Base-by-base conservation (phyloP, 805 yeast species). In the Starmerella sirachaensis region DNA sequence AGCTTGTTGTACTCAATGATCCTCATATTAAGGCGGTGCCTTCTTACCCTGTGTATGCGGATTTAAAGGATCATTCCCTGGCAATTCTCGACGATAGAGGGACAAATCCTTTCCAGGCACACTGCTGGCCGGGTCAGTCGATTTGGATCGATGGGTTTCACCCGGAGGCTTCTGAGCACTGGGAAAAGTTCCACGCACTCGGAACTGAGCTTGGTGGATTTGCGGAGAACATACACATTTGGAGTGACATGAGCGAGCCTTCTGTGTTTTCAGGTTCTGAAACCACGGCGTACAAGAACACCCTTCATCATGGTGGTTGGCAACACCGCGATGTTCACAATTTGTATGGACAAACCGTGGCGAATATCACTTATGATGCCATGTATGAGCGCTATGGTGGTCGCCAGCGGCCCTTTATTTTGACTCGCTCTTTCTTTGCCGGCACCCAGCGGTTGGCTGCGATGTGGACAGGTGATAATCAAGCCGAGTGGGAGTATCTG, bases 211-310 rank as follows among this genome's bases (percentile, higher is more conserved):
- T 69, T 36, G 63, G 66, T 37, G 71, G 70, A 1, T 51, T 61
- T 30, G 69, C 78, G 8, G 63, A 69, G 11, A 91, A 91, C 53
- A 58, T 84, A 32, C 78, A 78, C 52, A 62, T 91, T 14, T 91
- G 99, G 99, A 91, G 88, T 58, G 98, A 91, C 57, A 91, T 91
- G 99, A 83, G 81, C 59, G 99, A 91, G 60, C 96, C 97, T 1
- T 83, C 96, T 0, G 78, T 91, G 5, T 91, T 91, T 56, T 73
- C 78, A 49, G 98, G 97, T 2, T 94, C 97, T 1, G 98, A 91
- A 57, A 84, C 95, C 0, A 64, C 93, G 0, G 75, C 91, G 16
- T 93, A 93, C 23, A 79, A 79, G 50, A 94, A 85, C 57, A 60
- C 70, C 17, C 50, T 86, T 26, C 95, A 88, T 49, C 69, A 63